A percentile compares a stretch with the other conserved stretches of the same genome.
Evolutionary conservation across 805 yeast species (phyloP).

Genomic region (Komagataella pseudopastoris): DNA sequence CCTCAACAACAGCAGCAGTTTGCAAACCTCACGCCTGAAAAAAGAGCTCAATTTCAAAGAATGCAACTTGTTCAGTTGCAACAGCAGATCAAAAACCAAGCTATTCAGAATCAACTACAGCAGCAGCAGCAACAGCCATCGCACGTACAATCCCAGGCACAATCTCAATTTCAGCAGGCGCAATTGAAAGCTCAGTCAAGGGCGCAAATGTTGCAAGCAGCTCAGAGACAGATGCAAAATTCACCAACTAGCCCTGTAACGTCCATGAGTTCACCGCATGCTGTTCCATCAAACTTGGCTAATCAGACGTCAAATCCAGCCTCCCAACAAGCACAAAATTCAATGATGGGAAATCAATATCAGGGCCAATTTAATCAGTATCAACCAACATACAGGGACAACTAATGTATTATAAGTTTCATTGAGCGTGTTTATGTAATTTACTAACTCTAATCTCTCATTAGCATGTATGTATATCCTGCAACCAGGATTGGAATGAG

Average conservation of each 20-base stretch:
- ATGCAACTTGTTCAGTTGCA: constrained; percentile 10
- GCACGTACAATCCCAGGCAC: neutral
- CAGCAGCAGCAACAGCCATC: constrained; percentile 3
- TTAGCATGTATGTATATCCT: neutral
- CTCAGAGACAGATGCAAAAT: neutral
- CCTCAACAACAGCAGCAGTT: neutral
- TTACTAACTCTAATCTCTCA: neutral
- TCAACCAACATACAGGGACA: neutral
- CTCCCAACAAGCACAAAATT: neutral
- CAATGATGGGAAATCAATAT: neutral
- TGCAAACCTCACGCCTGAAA: neutral
- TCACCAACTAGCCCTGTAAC: neutral
- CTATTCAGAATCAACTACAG: constrained; percentile 1
- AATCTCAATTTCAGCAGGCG: neutral
- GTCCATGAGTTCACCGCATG: neutral
- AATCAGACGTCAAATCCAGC: neutral
- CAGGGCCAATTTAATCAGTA: neutral
- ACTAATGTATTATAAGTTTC: neutral
- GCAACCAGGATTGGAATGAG: neutral
- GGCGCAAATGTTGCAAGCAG: neutral
- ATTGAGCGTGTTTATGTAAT: neutral
- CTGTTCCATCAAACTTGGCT: neutral
- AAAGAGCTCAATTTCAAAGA: neutral
- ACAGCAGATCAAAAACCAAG: constrained; percentile 5
- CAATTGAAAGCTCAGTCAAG: neutral